A percentile compares a stretch with the other conserved stretches of the same genome.
Conservation (phyloP, 1,284 basidiomycete genomes). For the Cryptococcus hybrid region DNA sequence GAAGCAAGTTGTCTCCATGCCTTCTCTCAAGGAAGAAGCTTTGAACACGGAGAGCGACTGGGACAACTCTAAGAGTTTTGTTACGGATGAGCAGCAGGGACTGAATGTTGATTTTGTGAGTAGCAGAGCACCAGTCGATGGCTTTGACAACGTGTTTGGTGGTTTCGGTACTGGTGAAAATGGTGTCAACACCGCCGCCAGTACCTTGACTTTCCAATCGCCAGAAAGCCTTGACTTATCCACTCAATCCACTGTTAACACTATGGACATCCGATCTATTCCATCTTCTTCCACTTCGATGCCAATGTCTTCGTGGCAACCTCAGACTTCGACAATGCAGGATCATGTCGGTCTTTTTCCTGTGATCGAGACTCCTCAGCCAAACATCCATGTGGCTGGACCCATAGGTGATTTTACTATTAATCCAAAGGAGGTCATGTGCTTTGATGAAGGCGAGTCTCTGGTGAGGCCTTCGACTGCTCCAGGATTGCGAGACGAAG, state of each 20-base stretch:
- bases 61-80: too few species aligned
- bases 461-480: conserved; percentile 26
- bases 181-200: too few species aligned
- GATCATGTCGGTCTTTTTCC: conserved; percentile 18
- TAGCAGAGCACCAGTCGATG: conserved; percentile 20
- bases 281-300: background rate
- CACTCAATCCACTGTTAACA: background rate
- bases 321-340: conserved; percentile 13
- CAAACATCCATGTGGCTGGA: background rate
- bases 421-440: conserved; percentile 27
- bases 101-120: background rate
- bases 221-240: conserved; percentile 4
- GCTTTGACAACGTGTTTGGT: conserved; percentile 33
- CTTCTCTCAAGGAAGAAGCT: conserved; percentile 36
- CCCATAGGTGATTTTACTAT: conserved; percentile 14
- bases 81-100: too few species aligned
- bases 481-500: conserved; percentile 25
- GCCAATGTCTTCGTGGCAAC: background rate
- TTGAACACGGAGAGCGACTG: background rate
- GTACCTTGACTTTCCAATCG: too few species aligned
- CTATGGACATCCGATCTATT: background rate
- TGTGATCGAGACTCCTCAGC: conserved; percentile 6
- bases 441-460: conserved; percentile 37
- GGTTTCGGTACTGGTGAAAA: background rate
- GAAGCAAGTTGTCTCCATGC: conserved; percentile 33